A percentile compares a stretch with the other conserved stretches of the same genome.
Evolutionary conservation across 1,284 basidiomycete genomes (phyloP).

Genomic region (Bondarzewia mesenterica): DNA sequence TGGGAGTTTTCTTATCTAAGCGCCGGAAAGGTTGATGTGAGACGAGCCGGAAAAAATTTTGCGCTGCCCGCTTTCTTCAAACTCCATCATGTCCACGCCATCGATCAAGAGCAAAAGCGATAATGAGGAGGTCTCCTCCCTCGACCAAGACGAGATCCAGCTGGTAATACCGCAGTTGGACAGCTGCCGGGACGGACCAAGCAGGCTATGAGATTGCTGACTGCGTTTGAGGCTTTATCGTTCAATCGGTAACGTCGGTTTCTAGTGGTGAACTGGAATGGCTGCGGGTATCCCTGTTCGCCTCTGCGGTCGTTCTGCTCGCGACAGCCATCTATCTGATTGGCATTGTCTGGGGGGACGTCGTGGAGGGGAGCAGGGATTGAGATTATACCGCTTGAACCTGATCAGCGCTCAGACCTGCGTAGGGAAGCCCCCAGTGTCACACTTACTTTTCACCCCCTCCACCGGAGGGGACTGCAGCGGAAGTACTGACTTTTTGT

Average conservation of each 20-base stretch:
- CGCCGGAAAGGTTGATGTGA: no score
- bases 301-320: neutral
- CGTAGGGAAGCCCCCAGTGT: conserved; percentile 87
- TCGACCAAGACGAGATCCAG: conserved; percentile 51
- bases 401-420: conserved; percentile 93
- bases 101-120: conserved; percentile 13
- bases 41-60: no score
- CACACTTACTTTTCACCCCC: conserved; percentile 37
- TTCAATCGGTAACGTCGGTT: conserved; percentile 63
- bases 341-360: conserved; percentile 14
- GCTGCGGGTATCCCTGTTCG: conserved; percentile 78
- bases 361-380: conserved; percentile 37
- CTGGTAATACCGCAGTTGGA: conserved; percentile 39
- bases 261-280: conserved; percentile 61
- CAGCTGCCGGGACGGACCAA: conserved; percentile 17
- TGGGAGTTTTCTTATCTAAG: no score
- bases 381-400: conserved; percentile 94
- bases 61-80: neutral
- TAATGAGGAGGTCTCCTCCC: conserved; percentile 19
- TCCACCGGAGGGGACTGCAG: conserved; percentile 25
- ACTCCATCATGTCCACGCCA: conserved; percentile 13
- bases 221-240: conserved; percentile 21
- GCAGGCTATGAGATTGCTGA: conserved; percentile 7
- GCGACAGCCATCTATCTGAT: neutral
- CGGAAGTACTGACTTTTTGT: conserved; percentile 40